Evolutionary conservation across 1,284 basidiomycete genomes (phyloP).

Genomic region (Rhodotorula sp.): DNA sequence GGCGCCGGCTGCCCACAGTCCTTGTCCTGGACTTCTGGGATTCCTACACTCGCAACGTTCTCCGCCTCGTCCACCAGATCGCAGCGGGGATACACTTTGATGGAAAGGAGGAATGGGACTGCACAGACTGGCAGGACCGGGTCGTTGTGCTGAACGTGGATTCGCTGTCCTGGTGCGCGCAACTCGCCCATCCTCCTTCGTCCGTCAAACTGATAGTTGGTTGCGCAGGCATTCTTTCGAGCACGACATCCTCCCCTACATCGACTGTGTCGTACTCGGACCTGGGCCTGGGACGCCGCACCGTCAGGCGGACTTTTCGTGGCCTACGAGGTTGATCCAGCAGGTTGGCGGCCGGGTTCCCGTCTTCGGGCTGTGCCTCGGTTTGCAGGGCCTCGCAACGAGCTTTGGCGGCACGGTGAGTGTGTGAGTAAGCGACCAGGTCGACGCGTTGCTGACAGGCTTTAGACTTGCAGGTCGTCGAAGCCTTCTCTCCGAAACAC

Average conservation of each 20-base stretch:
- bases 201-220: background rate
- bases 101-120: constrained; percentile 52
- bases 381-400: constrained; percentile 82
- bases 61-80: constrained; percentile 30
- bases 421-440: constrained; percentile 53
- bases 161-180: constrained; percentile 52
- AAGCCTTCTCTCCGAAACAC: constrained; percentile 56
- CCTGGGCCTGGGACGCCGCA: constrained; percentile 79
- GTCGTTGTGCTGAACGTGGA: constrained; percentile 73
- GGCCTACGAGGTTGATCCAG: constrained; percentile 66
- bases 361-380: constrained; percentile 85
- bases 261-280: constrained; percentile 68
- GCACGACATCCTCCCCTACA: constrained; percentile 56
- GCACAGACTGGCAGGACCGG: constrained; percentile 37
- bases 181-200: background rate
- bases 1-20: constrained; percentile 46
- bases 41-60: constrained; percentile 71
- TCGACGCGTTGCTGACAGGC: too few species aligned
- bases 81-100: constrained; percentile 62
- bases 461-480: constrained; percentile 45
- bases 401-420: constrained; percentile 65
- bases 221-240: constrained; percentile 52
- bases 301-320: constrained; percentile 61
- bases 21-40: constrained; percentile 78
- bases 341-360: constrained; percentile 59